A percentile compares a stretch with the other conserved stretches of the same genome.
These are phyloP conservation scores for Coffea canephora DNA, from an alignment of 257 asterid genomes.

Conservation along the genomic window DNA sequence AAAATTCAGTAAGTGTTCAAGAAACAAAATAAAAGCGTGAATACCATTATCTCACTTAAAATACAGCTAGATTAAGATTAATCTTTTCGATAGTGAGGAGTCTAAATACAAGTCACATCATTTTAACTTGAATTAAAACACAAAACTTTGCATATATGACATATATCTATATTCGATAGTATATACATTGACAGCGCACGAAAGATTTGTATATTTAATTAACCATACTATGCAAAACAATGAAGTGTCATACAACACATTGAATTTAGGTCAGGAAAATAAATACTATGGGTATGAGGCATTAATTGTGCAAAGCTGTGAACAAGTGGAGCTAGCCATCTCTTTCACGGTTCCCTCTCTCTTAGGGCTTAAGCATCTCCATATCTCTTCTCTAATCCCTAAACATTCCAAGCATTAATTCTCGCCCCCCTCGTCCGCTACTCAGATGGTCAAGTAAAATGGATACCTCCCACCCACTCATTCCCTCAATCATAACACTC, in stretches of 20 bases:
- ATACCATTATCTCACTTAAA: no score
- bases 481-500: conserved; percentile 35
- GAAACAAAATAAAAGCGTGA: no score
- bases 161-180: no score
- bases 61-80: no score
- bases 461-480: conserved; percentile 50
- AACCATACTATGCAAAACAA: not conserved
- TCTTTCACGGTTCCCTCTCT: conserved; percentile 17
- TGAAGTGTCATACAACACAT: not conserved
- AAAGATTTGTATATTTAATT: not conserved
- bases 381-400: conserved; percentile 26
- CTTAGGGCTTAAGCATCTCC: conserved; percentile 18
- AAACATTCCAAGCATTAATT: conserved; percentile 49
- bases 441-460: conserved; percentile 28
- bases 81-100: no score
- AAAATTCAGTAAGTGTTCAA: no score
- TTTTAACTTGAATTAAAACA: no score
- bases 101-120: no score
- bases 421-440: conserved; percentile 74
- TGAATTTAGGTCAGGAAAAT: not conserved
- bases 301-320: conserved; percentile 7
- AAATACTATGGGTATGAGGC: not conserved
- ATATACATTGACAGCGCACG: no score
- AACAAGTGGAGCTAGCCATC: not conserved
- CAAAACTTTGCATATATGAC: no score